Evolutionary conservation across 768 basidiomycete species (phyloP), one percentile per base, ranked within the genome.

Genomic region (Ramaria sp.): DNA sequence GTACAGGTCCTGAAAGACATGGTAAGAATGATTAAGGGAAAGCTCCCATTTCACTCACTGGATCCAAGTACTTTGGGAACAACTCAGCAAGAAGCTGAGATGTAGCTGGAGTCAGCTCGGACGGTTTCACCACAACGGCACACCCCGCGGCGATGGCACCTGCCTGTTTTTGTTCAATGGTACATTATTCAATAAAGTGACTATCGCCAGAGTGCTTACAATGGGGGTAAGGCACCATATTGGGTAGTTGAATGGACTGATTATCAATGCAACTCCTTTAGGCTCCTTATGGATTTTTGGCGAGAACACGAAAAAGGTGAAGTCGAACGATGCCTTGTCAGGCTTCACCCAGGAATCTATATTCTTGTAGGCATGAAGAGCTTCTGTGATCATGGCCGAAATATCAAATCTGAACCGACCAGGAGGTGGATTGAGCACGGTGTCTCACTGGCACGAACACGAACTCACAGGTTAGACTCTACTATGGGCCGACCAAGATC

Each of bases 261-360:
- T 62, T 45, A 67, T 58, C 11, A 67, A 48, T 1, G 42, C 64
- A 1, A 59, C 54, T 24, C 58, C 65, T 43, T 68, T 66, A 1
- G 70, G 67, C 37, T 64, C 63, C 43, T 63, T 62, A 17, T 60
- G 57, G 3, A 70, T 54, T 11, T 45, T 61, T 7, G 68, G 65
- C 27, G 58, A 59, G 39, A 66, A 57, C 3, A 58, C 41, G 30
- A 42, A 53, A 51, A 57, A 65, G 43, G 39, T 58, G 12, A 59
- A 30, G 17, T 47, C 52, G 27, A 66, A 62, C 20, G 62, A 60
- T 11, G 63, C 63, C 10, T 48, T 49, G 9, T 61, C 59, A 10
- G 65, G 64, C 59, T 63, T 64, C 33, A 64, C 58, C 70, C 70
- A 71, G 20, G 61, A 60, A 27, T 66, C 67, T 34, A 71, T 53